Percentiles rank a stretch among this genome's conserved stretches.
Conservation (phyloP, 2,329 filamentous ascomycete species). For the Colletotrichum abscissum region DNA sequence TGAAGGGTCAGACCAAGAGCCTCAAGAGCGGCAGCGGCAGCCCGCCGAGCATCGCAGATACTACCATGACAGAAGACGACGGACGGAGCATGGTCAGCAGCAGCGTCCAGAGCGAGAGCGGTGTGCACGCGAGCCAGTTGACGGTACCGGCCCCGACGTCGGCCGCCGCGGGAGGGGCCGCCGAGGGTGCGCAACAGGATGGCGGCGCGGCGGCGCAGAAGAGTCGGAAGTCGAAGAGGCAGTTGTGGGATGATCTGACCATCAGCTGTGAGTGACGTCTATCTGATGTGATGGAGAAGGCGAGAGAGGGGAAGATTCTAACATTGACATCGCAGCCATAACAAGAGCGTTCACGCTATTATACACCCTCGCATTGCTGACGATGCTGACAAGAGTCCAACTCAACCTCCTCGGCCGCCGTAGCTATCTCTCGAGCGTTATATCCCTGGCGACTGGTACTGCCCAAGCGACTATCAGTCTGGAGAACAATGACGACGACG, state of each 20-base stretch:
- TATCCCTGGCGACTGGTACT: constrained; percentile 84
- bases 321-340: constrained; percentile 69
- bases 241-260: constrained; percentile 97
- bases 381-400: constrained; percentile 93
- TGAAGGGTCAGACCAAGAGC: constrained; percentile 70
- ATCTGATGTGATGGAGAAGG: neutral
- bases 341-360: constrained; percentile 91
- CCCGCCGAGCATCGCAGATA: constrained; percentile 70
- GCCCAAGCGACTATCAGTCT: constrained; percentile 83
- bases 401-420: constrained; percentile 95
- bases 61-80: constrained; percentile 87
- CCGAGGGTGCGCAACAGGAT: constrained; percentile 34
- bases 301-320: neutral
- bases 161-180: constrained; percentile 40
- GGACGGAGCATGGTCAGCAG: constrained; percentile 71
- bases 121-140: constrained; percentile 84
- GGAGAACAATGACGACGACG: constrained; percentile 93
- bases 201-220: constrained; percentile 56
- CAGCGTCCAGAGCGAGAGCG: constrained; percentile 84
- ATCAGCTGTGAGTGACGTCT: constrained; percentile 79
- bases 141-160: constrained; percentile 65
- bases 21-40: constrained; percentile 66
- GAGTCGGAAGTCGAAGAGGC: constrained; percentile 81
- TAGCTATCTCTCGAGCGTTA: constrained; percentile 95
- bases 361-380: constrained; percentile 90